These are phyloP conservation scores for Trichoderma oligosporum DNA, from an alignment of 2,329 filamentous ascomycete genomes.

Conservation along the genomic window DNA sequence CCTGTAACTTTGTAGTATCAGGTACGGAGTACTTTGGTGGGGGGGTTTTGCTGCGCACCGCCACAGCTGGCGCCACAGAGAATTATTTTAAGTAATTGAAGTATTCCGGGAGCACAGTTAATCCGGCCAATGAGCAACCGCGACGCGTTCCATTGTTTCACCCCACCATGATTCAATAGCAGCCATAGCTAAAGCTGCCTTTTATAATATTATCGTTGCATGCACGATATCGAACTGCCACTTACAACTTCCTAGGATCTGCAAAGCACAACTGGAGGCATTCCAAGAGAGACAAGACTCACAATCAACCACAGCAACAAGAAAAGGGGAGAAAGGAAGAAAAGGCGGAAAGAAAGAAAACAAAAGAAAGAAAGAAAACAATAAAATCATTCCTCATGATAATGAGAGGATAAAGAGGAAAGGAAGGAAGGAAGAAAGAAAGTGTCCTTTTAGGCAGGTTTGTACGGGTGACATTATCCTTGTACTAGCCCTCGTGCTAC, in stretches of 20 bases:
- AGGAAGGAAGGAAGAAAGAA: too few relatives aligned
- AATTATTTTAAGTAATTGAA: not conserved
- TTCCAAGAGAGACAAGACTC: too few relatives aligned
- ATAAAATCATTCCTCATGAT: not conserved
- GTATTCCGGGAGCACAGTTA: conserved; percentile 11
- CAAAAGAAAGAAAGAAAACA: not conserved
- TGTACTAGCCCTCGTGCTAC: not conserved
- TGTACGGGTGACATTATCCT: too few relatives aligned
- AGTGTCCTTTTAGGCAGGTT: too few relatives aligned
- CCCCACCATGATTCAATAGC: conserved; percentile 11
- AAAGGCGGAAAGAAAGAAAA: not conserved
- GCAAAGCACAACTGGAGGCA: too few relatives aligned
- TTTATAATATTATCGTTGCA: not conserved
- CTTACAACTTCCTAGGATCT: too few relatives aligned
- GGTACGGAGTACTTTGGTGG: conserved; percentile 1
- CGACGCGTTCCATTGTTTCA: conserved; percentile 17
- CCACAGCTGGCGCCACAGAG: conserved; percentile 11
- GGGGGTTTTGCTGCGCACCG: conserved; percentile 6
- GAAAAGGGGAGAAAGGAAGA: not conserved
- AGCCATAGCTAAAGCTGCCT: not conserved
- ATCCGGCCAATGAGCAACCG: conserved; percentile 14
- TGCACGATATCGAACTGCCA: too few relatives aligned
- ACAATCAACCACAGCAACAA: not conserved
- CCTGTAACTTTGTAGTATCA: not conserved
- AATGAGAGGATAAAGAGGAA: not conserved